Evolutionary conservation across 768 basidiomycete genomes (phyloP).

Genomic region (Serpula lacrymans): DNA sequence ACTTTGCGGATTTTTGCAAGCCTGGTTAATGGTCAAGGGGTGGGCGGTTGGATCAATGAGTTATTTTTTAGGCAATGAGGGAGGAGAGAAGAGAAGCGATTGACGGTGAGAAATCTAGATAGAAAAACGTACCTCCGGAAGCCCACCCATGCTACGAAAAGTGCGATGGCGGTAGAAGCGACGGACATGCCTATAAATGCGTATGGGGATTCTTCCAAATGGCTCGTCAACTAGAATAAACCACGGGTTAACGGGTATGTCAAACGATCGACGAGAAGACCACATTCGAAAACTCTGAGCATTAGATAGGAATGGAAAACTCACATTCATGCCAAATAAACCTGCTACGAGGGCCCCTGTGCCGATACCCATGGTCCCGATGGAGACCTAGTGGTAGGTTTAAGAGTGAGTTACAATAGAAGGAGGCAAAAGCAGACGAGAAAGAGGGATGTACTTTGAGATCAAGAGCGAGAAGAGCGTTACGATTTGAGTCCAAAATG

Average conservation of each 20-base stretch:
- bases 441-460: conserved; percentile 57
- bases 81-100: conserved; percentile 6
- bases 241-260: conserved; percentile 5
- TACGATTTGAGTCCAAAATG: conserved; percentile 94
- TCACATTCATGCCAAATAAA: conserved; percentile 94
- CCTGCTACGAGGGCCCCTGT: conserved; percentile 88
- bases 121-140: conserved; percentile 48
- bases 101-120: conserved; percentile 12
- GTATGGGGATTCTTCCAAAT: conserved; percentile 67
- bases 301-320: conserved; percentile 28
- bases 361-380: conserved; percentile 90
- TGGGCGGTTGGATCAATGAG: too few relatives aligned
- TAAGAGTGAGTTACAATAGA: conserved; percentile 2
- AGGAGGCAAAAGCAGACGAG: not conserved
- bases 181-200: conserved; percentile 71
- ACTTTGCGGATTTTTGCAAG: conserved; percentile 46
- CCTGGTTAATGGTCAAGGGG: conserved; percentile 23
- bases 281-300: conserved; percentile 6
- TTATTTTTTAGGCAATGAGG: conserved; percentile 8
- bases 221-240: conserved; percentile 62
- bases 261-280: conserved; percentile 11
- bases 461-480: conserved; percentile 86
- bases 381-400: conserved; percentile 63
- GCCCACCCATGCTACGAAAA: conserved; percentile 62
- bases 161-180: conserved; percentile 53